Base-by-base conservation (phyloP, 768 basidiomycete species). In the Leccinum variicolor region DNA sequence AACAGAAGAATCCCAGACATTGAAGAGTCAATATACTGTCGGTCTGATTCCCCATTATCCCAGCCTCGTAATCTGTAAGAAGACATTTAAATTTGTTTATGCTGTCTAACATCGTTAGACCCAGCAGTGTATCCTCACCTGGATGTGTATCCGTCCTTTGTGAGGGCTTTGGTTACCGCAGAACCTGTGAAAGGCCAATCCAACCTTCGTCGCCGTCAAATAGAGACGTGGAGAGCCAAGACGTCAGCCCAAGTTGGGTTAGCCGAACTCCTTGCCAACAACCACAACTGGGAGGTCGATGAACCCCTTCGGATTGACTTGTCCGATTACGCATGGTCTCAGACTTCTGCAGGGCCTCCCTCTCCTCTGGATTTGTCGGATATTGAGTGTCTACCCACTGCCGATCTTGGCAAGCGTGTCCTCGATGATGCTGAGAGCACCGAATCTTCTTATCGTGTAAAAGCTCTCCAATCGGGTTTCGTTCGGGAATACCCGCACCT, bases 281-380 rank as follows among this genome's bases (percentile, higher is more conserved):
- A 65, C 49, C 64, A 61, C 29, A 15, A 33, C 21, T 63, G 66
- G 60, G 65, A 66, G 26, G 71, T 56, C 2, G 62, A 66, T 14
- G 66, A 66, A n/a, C 72, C 73, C 23, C 73, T 77, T 13, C 79
- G 79, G 57, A 72, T 87, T 53, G 79, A 86, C 60, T 69, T 86
- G 28, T 83, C 83, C 45, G 88, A 90, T 61, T 91, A 80, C 64
- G 66, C 78, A 9, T 91, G 87, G 85, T 88, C 87, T 9, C 76
- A 83, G 25, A 85, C 86, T 8, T 89, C 89, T 7, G 70, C 72
- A 3, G 89, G 89, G n/a, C 89, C 89, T 21, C 73, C 72, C 31
- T 69, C 71, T 52, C 76, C 77, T 46, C 68, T 73, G 13, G 67
- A 75, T 31, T 79, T 79, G 3, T 69, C 75, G 11, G 52, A 70